A percentile compares a stretch with the other conserved stretches of the same genome.
Conservation (phyloP, 495 filamentous ascomycete genomes). For the Lasiosphaeris hirsuta region DNA sequence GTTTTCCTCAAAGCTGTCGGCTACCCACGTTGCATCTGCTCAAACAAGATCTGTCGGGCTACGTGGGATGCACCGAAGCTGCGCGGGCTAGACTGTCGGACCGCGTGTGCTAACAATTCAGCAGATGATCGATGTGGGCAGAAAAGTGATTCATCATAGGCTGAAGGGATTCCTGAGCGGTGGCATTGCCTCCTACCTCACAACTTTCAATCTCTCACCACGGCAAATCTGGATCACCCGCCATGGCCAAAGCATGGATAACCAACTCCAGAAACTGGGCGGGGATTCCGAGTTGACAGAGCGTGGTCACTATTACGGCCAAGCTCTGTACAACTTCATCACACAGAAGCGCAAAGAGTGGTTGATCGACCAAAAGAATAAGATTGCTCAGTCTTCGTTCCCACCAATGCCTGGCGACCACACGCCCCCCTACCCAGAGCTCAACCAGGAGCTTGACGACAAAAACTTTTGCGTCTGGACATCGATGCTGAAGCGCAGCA, state of each 20-base stretch:
- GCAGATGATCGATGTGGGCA: slow-evolving; percentile 94
- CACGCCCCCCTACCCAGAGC: slow-evolving; percentile 91
- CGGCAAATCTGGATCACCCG: slow-evolving; percentile 97
- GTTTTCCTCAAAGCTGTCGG: background rate
- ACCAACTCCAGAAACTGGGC: slow-evolving; percentile 74
- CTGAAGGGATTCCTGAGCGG: slow-evolving; percentile 87
- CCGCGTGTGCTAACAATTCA: slow-evolving; percentile 2
- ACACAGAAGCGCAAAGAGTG: slow-evolving; percentile 69
- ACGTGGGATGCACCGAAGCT: no score
- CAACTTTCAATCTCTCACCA: slow-evolving; percentile 93
- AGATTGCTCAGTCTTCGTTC: slow-evolving; percentile 65
- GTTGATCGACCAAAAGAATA: slow-evolving; percentile 71
- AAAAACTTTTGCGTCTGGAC: slow-evolving; percentile 99
- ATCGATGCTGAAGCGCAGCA: slow-evolving; percentile 85
- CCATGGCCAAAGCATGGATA: slow-evolving; percentile 83
- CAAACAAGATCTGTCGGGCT: no score
- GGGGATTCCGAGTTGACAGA: slow-evolving; percentile 79
- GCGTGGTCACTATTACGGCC: slow-evolving; percentile 68
- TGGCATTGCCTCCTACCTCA: slow-evolving; percentile 86
- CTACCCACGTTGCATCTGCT: no score
- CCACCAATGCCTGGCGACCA: slow-evolving; percentile 84
- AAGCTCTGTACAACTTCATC: slow-evolving; percentile 72
- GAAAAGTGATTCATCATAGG: slow-evolving; percentile 87
- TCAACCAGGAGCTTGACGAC: slow-evolving; percentile 56
- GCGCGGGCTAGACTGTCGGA: no score